These are phyloP conservation scores for Metschnikowia anglica DNA, from an alignment of 805 yeast species.

Conservation along the genomic window DNA sequence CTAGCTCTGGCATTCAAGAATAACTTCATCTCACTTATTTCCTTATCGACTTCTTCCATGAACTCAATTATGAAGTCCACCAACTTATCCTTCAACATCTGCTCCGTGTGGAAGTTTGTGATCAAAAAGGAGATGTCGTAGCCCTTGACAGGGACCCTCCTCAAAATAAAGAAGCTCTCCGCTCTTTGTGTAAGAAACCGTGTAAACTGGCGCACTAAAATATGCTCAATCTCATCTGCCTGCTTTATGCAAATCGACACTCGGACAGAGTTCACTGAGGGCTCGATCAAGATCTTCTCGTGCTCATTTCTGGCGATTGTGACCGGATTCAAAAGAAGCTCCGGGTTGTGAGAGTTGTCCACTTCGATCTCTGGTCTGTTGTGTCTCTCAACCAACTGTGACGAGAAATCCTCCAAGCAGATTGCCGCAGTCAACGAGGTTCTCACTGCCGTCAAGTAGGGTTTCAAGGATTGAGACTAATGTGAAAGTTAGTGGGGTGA, in stretches of 20 bases:
- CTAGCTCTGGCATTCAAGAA: constrained; percentile 97
- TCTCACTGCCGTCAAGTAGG: constrained; percentile 91
- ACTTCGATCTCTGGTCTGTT: constrained; percentile 96
- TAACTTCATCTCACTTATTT: constrained; percentile 96
- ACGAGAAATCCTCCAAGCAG: constrained; percentile 89
- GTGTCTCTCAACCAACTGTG: constrained; percentile 95
- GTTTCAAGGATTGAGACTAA: constrained; percentile 94
- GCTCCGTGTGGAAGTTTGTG: constrained; percentile 92
- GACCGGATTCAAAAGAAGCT: constrained; percentile 84
- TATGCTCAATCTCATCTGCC: constrained; percentile 95
- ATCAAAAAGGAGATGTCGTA: constrained; percentile 91
- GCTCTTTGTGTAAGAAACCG: constrained; percentile 94
- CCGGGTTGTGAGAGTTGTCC: constrained; percentile 65
- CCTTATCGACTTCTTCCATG: constrained; percentile 99
- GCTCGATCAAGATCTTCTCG: constrained; percentile 89
- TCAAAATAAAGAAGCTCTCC: constrained; percentile 85
- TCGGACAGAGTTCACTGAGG: constrained; percentile 89
- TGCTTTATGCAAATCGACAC: constrained; percentile 92
- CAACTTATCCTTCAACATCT: constrained; percentile 90
- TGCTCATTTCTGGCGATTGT: constrained; percentile 89
- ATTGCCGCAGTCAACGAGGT: constrained; percentile 90
- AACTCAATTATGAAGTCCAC: constrained; percentile 97
- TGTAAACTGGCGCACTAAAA: constrained; percentile 91
- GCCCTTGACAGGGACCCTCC: constrained; percentile 87
- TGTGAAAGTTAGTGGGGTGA: constrained; percentile 14